Conservation (phyloP, 1,139 yeast genomes). For the Candida neerlandica region DNA sequence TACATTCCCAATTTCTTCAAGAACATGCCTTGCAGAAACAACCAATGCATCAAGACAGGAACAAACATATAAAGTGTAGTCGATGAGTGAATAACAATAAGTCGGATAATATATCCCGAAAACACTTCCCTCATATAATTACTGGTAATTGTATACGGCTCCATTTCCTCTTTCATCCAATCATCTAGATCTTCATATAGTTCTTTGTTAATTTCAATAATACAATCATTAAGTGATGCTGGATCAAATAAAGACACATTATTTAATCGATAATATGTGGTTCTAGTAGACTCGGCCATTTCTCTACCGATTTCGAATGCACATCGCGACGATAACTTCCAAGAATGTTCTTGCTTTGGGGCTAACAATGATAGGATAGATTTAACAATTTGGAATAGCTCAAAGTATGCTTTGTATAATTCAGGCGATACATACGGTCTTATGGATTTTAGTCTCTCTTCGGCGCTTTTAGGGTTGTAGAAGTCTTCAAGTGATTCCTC, state of each 20-base stretch:
- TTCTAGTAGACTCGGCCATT: constrained; percentile 35
- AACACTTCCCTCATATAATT: constrained; percentile 27
- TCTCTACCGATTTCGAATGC: constrained; percentile 36
- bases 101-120: constrained; percentile 38
- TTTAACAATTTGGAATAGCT: constrained; percentile 6
- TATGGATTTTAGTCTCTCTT: constrained; percentile 7
- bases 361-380: constrained; percentile 21
- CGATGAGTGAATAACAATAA: constrained; percentile 38
- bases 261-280: constrained; percentile 37
- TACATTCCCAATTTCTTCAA: constrained; percentile 10
- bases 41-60: constrained; percentile 43
- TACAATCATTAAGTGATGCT: constrained; percentile 26
- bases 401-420: constrained; percentile 9
- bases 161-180: constrained; percentile 34
- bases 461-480: constrained; percentile 1
- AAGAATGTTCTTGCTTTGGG: constrained; percentile 7
- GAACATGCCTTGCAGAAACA: constrained; percentile 25
- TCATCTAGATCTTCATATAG: constrained; percentile 39
- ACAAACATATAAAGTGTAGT: constrained; percentile 31
- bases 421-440: constrained; percentile 5
- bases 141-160: constrained; percentile 26
- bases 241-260: constrained; percentile 37
- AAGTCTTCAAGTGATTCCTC: constrained; percentile 1
- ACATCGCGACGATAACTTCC: constrained; percentile 31
- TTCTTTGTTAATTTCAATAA: constrained; percentile 22